Conservation (phyloP, 164 flowering plant species). For the Echeveria elegans region DNA sequence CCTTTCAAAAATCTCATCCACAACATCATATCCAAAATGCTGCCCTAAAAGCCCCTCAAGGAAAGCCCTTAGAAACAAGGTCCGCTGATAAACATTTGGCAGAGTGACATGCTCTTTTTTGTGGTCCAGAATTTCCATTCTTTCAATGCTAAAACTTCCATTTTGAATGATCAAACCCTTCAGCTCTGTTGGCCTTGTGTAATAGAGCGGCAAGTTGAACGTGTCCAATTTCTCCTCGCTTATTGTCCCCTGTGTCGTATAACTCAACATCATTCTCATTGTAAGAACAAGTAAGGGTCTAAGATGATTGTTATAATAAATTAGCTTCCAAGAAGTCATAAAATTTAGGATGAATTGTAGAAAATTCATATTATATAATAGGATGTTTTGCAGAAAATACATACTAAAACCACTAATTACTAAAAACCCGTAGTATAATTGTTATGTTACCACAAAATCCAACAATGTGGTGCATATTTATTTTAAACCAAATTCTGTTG, state of each 20-base stretch:
- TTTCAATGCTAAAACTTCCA: constrained; percentile 13
- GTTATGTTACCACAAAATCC: too few species aligned
- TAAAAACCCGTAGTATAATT: too few species aligned
- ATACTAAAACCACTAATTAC: too few species aligned
- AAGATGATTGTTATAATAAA: too few species aligned
- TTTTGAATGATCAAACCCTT: not conserved
- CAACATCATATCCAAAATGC: constrained; percentile 11
- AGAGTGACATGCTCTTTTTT: not conserved
- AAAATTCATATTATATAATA: too few species aligned
- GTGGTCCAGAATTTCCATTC: not conserved
- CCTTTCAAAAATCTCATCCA: constrained; percentile 4
- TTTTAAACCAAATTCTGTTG: too few species aligned
- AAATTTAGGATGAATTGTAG: too few species aligned
- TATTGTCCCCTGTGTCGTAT: constrained; percentile 7
- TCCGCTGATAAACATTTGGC: not conserved
- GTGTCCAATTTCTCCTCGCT: constrained; percentile 11
- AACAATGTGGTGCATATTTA: too few species aligned
- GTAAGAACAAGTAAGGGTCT: too few species aligned
- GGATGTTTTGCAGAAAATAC: too few species aligned
- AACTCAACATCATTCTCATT: not conserved
- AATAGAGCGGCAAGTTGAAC: constrained; percentile 11
- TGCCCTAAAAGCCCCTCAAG: constrained; percentile 4
- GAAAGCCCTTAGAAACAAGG: constrained; percentile 6
- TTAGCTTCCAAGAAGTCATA: too few species aligned
- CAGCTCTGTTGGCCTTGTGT: not conserved